Base-by-base conservation (phyloP, 2,329 filamentous ascomycete species). In the Purpureocillium lavendulum region DNA sequence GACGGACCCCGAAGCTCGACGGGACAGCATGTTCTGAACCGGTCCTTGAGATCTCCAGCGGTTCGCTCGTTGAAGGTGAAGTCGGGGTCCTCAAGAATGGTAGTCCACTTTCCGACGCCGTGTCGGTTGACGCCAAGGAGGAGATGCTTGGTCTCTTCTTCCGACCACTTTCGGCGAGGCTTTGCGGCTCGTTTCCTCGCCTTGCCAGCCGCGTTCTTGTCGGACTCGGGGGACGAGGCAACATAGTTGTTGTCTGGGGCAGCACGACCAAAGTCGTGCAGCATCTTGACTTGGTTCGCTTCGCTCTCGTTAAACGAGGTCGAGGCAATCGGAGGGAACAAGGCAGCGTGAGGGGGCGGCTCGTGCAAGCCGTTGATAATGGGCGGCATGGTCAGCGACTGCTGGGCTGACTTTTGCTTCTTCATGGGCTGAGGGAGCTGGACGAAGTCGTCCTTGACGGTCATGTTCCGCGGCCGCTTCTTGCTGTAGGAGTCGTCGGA, bases 341-440 rank as follows among this genome's bases (percentile, higher is more conserved):
- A 61, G 32, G 74, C 71, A 36, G 74, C 70, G 40, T 78, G 66
- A 4, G 74, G 76, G 3, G 77, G 77, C 2, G 77, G 77, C 48
- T 80, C 74, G 47, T 75, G 71, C 5, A 82, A 63, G 36, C 77
- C 77, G 44, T 77, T 79, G 54, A 82, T 81, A 45, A 82, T 82
- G 39, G 77, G 77, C 8, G 78, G 78, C 52, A 78, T 73, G 36
- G 71, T 62, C 9, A 59, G 69, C 5, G 68, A 62, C 49, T 75
- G 71, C 45, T 73, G 70, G 11, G 69, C 64, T 3, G 77, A 71
- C 53, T 77, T 80, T 48, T 77, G 75, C 52, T 80, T 81, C 63
- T 80, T 80, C 35, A 76, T 65, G 3, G 77, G 77, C 50, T 81
- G 75, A 1, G 78, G 78, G 13, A 82, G 62, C 52, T 81, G 77